Evolutionary conservation across 805 yeast species (phyloP).

Genomic region (Kazachstania bromeliacearum): DNA sequence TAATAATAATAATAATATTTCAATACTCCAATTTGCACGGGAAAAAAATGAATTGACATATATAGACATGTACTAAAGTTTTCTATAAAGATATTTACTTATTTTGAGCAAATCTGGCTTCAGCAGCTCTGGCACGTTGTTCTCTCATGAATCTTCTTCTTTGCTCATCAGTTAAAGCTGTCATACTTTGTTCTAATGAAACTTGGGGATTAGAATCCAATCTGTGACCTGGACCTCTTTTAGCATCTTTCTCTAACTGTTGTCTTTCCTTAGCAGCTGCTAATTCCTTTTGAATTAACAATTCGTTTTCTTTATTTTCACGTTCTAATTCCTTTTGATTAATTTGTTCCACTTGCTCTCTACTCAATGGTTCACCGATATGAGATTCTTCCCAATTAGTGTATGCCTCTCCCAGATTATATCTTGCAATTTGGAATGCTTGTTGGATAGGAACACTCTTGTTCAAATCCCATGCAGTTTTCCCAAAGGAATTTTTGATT

Average conservation of each 20-base stretch:
- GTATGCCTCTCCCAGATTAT: conserved; percentile 54
- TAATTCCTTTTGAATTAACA: conserved; percentile 18
- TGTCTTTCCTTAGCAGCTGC: conserved; percentile 23
- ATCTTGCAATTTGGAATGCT: conserved; percentile 61
- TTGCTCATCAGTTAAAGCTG: conserved; percentile 66
- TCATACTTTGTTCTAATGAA: conserved; percentile 35
- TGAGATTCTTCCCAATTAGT: conserved; percentile 64
- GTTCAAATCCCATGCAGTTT: conserved; percentile 62
- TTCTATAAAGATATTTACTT: not conserved
- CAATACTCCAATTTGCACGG: too few species aligned
- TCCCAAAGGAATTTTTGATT: conserved; percentile 41
- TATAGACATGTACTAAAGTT: too few species aligned
- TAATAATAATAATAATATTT: too few species aligned
- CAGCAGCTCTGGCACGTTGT: conserved; percentile 93
- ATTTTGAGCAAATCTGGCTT: conserved; percentile 49
- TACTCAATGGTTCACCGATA: conserved; percentile 50
- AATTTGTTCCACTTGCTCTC: conserved; percentile 45
- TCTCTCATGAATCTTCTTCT: conserved; percentile 77
- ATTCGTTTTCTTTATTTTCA: conserved; percentile 34
- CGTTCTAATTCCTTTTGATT: conserved; percentile 32
- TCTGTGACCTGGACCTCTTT: conserved; percentile 32
- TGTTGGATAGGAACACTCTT: conserved; percentile 36
- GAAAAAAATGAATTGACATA: too few species aligned
- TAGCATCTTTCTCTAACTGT: conserved; percentile 11
- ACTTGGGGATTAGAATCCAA: conserved; percentile 17